phyloP scores from a whole-genome alignment of 805 yeast genomes.

The Metschnikowia lochheadii region DNA sequence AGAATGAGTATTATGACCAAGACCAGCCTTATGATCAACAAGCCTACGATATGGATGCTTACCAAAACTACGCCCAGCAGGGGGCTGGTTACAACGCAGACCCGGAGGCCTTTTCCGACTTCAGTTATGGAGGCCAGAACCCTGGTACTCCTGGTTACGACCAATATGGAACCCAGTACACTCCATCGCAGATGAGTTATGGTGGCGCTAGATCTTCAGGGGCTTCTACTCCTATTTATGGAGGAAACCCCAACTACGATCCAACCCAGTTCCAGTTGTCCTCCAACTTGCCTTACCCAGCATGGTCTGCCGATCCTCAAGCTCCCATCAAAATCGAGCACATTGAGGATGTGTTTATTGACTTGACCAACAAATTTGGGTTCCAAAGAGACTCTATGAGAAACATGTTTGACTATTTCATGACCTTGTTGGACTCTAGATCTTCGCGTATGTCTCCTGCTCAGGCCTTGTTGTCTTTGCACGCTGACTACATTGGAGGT shows the following conservation, averaged over 20 bases:
- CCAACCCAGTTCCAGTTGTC: constrained; percentile 63
- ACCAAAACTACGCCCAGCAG: constrained; percentile 33
- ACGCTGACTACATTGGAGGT: constrained; percentile 87
- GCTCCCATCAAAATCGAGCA: constrained; percentile 80
- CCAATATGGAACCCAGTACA: constrained; percentile 65
- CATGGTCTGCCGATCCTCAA: constrained; percentile 96
- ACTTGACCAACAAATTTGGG: constrained; percentile 77
- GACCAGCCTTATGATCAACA: constrained; percentile 46
- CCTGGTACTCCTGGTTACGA: constrained; percentile 65
- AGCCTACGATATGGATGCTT: constrained; percentile 47
- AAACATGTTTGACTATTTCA: constrained; percentile 84
- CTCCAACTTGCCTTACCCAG: constrained; percentile 94
- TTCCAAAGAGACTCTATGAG: constrained; percentile 92
- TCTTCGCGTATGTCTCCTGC: constrained; percentile 88
- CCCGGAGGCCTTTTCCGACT: constrained; percentile 65
- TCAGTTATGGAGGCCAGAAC: constrained; percentile 51
- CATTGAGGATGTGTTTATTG: constrained; percentile 82
- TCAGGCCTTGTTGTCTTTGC: constrained; percentile 76
- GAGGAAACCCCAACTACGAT: constrained; percentile 53
- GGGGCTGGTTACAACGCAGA: constrained; percentile 38
- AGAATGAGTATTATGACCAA: constrained; percentile 48
- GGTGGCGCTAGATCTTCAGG: constrained; percentile 84
- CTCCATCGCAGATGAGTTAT: constrained; percentile 84
- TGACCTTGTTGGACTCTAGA: constrained; percentile 79
- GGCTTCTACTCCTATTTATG: constrained; percentile 90